Evolutionary conservation across 179 eudicot genomes (phyloP).

Genomic region (Patellifolia procumbens): DNA sequence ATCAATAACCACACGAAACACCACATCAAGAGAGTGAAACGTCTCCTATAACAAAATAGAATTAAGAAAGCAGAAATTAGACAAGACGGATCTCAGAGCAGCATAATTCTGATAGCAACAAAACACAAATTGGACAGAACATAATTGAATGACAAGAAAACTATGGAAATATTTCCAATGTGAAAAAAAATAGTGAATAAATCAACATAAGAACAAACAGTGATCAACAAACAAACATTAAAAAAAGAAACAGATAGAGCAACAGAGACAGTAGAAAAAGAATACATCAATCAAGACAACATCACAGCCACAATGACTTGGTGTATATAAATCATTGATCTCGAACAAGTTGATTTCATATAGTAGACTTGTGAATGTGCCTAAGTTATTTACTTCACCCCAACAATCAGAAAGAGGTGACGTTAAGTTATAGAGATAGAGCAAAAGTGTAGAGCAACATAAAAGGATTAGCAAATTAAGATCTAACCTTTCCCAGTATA

Average conservation of each 20-base stretch:
- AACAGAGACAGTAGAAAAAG: too few relatives aligned
- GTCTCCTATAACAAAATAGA: background rate
- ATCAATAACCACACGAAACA: background rate
- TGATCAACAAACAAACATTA: too few relatives aligned
- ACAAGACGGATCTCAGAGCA: background rate
- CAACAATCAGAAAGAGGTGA: background rate
- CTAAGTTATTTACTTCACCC: background rate
- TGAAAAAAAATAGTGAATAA: too few relatives aligned
- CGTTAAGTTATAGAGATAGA: background rate
- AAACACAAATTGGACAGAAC: background rate
- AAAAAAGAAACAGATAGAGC: too few relatives aligned
- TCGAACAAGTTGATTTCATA: background rate
- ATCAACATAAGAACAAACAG: too few relatives aligned
- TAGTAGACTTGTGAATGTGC: background rate
- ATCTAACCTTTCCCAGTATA: constrained; percentile 81
- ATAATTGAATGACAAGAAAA: background rate
- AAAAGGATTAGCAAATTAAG: background rate
- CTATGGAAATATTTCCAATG: too few relatives aligned
- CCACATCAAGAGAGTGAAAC: background rate
- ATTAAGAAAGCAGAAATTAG: background rate
- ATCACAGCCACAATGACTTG: too few relatives aligned
- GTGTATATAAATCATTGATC: background rate
- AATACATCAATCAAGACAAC: too few relatives aligned
- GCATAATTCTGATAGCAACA: background rate
- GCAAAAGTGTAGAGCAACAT: background rate